Conservation (phyloP, 345 rosid genomes). For the Trapa incisa region DNA sequence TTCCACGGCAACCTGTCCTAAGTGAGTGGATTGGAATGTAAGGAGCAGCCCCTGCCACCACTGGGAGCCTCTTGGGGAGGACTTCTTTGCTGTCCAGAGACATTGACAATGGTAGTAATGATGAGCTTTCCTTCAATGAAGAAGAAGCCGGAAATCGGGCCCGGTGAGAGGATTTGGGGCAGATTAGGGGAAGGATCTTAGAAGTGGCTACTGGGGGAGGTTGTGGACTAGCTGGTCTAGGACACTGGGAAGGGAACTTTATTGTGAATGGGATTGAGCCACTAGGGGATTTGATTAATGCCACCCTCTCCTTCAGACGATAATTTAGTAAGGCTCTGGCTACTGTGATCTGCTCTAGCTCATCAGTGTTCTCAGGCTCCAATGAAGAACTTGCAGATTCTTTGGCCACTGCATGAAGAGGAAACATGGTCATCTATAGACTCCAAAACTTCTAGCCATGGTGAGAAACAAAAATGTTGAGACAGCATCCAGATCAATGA, state of each 20-base stretch:
- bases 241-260: constrained; percentile 51
- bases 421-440: not conserved
- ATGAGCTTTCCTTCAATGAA: not conserved
- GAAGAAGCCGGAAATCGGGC: constrained; percentile 29
- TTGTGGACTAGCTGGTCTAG: constrained; percentile 82
- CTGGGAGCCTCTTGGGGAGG: constrained; percentile 47
- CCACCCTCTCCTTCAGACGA: constrained; percentile 69
- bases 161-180: constrained; percentile 46
- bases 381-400: constrained; percentile 71
- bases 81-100: constrained; percentile 27
- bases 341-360: constrained; percentile 81
- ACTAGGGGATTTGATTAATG: constrained; percentile 36
- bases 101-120: not conserved
- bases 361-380: constrained; percentile 71
- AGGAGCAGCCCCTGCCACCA: constrained; percentile 55
- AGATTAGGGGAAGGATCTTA: constrained; percentile 84
- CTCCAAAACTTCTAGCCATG: too few species aligned
- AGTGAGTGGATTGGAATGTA: constrained; percentile 66
- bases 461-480: too few species aligned
- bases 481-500: too few species aligned
- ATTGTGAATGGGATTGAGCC: constrained; percentile 51
- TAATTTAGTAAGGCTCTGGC: constrained; percentile 69
- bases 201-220: constrained; percentile 55
- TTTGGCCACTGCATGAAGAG: constrained; percentile 65
- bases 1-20: constrained; percentile 45